Evolutionary conservation across 2,329 filamentous ascomycete genomes (phyloP).

Genomic region (Teratosphaeria epicoccoides): DNA sequence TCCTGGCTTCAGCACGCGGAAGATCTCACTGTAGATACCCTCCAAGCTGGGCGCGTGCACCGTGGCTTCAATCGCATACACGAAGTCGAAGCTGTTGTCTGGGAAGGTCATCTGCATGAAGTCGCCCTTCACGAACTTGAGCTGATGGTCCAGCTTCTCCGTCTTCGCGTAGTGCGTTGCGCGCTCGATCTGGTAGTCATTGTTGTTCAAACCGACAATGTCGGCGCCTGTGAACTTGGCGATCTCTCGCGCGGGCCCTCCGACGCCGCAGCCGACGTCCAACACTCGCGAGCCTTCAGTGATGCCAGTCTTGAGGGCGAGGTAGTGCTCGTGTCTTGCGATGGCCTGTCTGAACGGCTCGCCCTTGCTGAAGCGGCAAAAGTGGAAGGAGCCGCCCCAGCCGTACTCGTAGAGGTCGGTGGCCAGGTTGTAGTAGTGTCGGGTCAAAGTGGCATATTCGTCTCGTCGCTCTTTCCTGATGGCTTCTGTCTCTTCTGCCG

Average conservation of each 20-base stretch:
- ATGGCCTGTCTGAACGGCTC: conserved; percentile 87
- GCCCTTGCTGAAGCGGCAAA: conserved; percentile 81
- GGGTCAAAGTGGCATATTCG: conserved; percentile 86
- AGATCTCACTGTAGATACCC: conserved; percentile 90
- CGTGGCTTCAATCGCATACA: conserved; percentile 95
- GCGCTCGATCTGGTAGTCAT: conserved; percentile 96
- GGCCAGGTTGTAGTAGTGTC: conserved; percentile 53
- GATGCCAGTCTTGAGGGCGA: conserved; percentile 79
- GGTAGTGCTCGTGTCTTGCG: conserved; percentile 94
- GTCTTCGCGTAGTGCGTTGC: conserved; percentile 75
- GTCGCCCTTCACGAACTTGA: conserved; percentile 85
- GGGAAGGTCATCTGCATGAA: conserved; percentile 99
- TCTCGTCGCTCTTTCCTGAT: conserved; percentile 64
- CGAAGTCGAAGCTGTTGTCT: conserved; percentile 83
- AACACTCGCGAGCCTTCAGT: conserved; percentile 80
- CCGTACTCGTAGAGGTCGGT: conserved; percentile 58
- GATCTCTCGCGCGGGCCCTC: conserved; percentile 89
- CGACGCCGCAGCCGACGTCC: conserved; percentile 94
- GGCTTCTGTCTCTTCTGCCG: conserved; percentile 69
- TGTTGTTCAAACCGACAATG: conserved; percentile 92
- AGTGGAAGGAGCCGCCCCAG: conserved; percentile 95
- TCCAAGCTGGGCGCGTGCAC: conserved; percentile 85
- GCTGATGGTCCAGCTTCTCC: conserved; percentile 68
- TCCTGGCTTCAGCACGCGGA: conserved; percentile 88
- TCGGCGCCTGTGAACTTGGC: conserved; percentile 89